phyloP scores from a whole-genome alignment of 345 rosid genomes.

The Salix purpurea region DNA sequence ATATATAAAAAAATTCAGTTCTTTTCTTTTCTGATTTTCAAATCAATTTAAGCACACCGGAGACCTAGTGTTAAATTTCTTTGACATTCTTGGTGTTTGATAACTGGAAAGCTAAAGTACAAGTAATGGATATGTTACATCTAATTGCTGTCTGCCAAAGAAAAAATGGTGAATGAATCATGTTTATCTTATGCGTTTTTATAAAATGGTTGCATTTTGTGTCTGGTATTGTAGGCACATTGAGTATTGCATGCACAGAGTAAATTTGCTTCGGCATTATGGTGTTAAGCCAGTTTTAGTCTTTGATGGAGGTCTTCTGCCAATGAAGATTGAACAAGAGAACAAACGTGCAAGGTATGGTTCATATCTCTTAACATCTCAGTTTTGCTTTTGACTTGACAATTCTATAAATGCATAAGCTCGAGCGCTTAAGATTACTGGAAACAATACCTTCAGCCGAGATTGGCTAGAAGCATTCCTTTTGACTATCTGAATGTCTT shows the following conservation, averaged over 20 bases:
- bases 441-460: neutral
- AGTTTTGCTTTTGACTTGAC: neutral
- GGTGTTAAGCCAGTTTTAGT: constrained; percentile 83
- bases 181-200: neutral
- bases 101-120: neutral
- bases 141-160: neutral
- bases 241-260: constrained; percentile 90
- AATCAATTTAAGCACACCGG: neutral
- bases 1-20: neutral
- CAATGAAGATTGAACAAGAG: constrained; percentile 96
- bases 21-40: neutral
- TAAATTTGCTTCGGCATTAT: constrained; percentile 76
- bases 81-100: neutral
- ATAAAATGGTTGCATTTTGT: constrained; percentile 1
- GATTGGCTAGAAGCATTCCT: neutral
- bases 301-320: constrained; percentile 89
- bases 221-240: constrained; percentile 58
- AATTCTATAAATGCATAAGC: neutral
- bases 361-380: neutral
- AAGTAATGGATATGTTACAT: neutral
- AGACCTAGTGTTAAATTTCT: neutral
- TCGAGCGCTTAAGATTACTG: neutral
- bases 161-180: neutral
- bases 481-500: neutral
- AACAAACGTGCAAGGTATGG: constrained; percentile 87